Evolutionary conservation across 2,329 filamentous ascomycete species (phyloP).

Genomic region (Lithohypha guttulata): DNA sequence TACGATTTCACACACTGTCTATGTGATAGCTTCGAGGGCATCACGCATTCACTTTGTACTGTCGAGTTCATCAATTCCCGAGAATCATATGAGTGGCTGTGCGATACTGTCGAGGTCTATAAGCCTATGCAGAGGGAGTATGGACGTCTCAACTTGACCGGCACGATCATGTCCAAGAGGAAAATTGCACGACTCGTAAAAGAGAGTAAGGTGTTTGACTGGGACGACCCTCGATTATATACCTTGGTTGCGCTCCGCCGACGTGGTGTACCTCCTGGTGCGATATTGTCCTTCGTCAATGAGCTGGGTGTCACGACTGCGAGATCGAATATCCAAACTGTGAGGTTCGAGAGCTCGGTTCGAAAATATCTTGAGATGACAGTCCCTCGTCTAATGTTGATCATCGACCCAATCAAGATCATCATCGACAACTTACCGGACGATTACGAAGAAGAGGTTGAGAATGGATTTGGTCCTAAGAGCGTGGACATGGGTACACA

Average conservation of each 20-base stretch:
- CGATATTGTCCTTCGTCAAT: constrained; percentile 79
- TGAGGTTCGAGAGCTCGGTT: constrained; percentile 75
- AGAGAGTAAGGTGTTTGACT: constrained; percentile 66
- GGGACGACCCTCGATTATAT: constrained; percentile 86
- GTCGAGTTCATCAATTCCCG: constrained; percentile 80
- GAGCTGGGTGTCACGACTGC: constrained; percentile 84
- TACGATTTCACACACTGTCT: constrained; percentile 90
- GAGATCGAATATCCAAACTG: constrained; percentile 65
- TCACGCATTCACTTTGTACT: constrained; percentile 87
- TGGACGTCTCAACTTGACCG: constrained; percentile 65
- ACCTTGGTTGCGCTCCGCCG: constrained; percentile 75
- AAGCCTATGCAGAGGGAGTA: constrained; percentile 88
- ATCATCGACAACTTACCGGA: constrained; percentile 69
- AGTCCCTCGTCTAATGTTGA: constrained; percentile 78
- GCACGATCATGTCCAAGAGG: constrained; percentile 79
- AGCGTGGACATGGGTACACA: constrained; percentile 48
- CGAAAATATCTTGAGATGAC: constrained; percentile 78
- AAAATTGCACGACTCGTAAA: constrained; percentile 71
- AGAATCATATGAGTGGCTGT: constrained; percentile 84
- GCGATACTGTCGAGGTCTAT: constrained; percentile 70
- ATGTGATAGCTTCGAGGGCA: constrained; percentile 82
- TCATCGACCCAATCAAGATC: constrained; percentile 75
- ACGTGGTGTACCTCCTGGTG: constrained; percentile 76
- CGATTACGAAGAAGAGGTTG: constrained; percentile 53
- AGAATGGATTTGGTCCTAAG: constrained; percentile 73